These are phyloP conservation scores for Trichoderma harzianum DNA, from an alignment of 2,329 filamentous ascomycete genomes.

Conservation along the genomic window DNA sequence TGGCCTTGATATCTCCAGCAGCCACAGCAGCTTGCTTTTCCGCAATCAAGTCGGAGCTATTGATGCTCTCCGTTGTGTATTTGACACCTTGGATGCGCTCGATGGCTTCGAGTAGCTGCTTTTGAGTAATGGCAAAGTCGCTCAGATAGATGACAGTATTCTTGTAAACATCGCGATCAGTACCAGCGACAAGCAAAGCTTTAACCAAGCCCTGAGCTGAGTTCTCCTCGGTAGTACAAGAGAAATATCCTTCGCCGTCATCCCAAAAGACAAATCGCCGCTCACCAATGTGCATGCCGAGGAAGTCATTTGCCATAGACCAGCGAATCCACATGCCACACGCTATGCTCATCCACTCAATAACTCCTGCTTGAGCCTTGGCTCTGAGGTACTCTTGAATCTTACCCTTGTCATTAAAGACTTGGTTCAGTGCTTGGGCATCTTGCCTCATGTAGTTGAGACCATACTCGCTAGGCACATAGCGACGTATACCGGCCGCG, in stretches of 20 bases:
- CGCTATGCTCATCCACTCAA: constrained; percentile 21
- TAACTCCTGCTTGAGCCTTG: constrained; percentile 19
- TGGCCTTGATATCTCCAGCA: constrained; percentile 26
- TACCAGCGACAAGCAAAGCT: not conserved
- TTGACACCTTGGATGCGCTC: not conserved
- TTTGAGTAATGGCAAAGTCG: not conserved
- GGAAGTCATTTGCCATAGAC: constrained; percentile 20
- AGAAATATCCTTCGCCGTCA: constrained; percentile 34
- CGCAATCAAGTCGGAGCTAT: not conserved
- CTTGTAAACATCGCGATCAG: not conserved
- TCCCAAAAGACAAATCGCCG: not conserved
- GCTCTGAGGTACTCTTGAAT: constrained; percentile 23
- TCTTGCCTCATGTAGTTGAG: not conserved
- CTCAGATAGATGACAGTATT: not conserved
- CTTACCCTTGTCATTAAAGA: not conserved
- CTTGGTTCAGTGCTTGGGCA: not conserved
- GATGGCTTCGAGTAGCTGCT: not conserved
- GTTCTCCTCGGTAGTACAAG: constrained; percentile 35
- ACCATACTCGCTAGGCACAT: not conserved
- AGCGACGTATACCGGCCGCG: not conserved
- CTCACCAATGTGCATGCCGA: constrained; percentile 20
- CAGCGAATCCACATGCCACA: constrained; percentile 23
- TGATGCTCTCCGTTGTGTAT: not conserved
- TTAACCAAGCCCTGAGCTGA: constrained; percentile 23
- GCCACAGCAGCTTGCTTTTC: not conserved